Evolutionary conservation across 2,329 filamentous ascomycete species (phyloP), one percentile per base, ranked within the genome.

Genomic region (Volutella citrinella): DNA sequence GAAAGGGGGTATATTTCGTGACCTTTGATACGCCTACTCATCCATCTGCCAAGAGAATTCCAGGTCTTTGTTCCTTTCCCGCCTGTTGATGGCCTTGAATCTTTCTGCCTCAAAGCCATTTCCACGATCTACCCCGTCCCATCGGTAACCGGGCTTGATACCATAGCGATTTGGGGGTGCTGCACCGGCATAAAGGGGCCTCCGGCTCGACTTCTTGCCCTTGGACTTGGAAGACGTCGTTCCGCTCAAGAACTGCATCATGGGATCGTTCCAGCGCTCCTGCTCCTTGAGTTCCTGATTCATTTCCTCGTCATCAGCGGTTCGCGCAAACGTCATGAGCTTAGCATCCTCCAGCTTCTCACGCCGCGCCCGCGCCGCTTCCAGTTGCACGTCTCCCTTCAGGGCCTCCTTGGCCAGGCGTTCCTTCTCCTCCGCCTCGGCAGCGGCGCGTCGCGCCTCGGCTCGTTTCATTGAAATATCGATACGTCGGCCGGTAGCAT

Each of bases 31-130:
- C n/a, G 17, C 42, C 59, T 74, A 93, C 62, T 89, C 87, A 65
- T 96, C 93, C 84, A 94, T 93, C 70, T 96, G 87, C 93, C 91
- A 98, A 19, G 84, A 80, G 62, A 96, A 97, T 52, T 91, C 82
- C 54, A 97, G 62, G 19, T 83, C 83, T 61, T 86, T 84, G 50
- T 84, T 80, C 57, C 89, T 80, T 52, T 82, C 80, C 48, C 78
- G 78, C 48, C 80, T 71, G 60, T 96, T 96, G 47, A 90, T 70
- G 3, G 89, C 87, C 59, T 85, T 88, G 66, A 97, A 97, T 66
- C 90, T 85, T 57, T 96, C 84, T 43, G 79, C 84, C 67, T 98
- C 93, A 58, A 96, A 97, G 1, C 91, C 91, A 64, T 88, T 98
- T 14, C 87, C 75, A 46, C 93, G 74, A 69, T 98, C 93, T 13